A percentile compares a stretch with the other conserved stretches of the same genome.
Conservation (phyloP, 441 rosid species). For the Croton laevigatus region DNA sequence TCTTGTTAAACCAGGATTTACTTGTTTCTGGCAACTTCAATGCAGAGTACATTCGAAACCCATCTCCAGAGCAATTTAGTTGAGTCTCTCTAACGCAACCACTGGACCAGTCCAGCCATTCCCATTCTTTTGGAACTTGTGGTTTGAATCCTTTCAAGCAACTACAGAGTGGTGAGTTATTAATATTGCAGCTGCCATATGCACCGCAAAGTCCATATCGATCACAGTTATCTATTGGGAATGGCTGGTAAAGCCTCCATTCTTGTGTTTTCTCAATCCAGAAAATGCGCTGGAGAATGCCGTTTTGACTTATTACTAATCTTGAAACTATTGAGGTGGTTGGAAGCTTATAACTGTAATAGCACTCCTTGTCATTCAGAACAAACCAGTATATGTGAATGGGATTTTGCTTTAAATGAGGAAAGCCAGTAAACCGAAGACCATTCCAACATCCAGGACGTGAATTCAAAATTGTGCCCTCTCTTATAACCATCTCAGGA, state of each 20-base stretch:
- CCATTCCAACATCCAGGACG: neutral
- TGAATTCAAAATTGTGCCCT: neutral
- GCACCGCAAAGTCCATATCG: slow-evolving; percentile 24
- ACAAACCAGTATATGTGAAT: neutral
- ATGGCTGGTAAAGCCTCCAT: slow-evolving; percentile 31
- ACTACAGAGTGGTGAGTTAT: slow-evolving; percentile 52
- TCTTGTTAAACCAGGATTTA: slow-evolving; percentile 27
- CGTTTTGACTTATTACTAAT: slow-evolving; percentile 32
- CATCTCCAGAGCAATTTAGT: slow-evolving; percentile 40
- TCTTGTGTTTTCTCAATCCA: slow-evolving; percentile 40
- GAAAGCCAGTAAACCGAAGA: neutral
- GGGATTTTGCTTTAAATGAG: neutral
- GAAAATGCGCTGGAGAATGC: slow-evolving; percentile 41
- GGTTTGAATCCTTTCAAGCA: slow-evolving; percentile 58
- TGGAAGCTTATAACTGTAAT: slow-evolving; percentile 29
- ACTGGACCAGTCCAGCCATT: slow-evolving; percentile 37
- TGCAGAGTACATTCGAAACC: slow-evolving; percentile 36
- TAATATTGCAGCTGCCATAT: slow-evolving; percentile 45
- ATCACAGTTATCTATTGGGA: slow-evolving; percentile 14
- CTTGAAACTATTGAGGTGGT: neutral
- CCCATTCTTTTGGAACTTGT: slow-evolving; percentile 43
- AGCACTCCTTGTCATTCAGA: slow-evolving; percentile 29
- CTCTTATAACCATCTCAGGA: neutral
- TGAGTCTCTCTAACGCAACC: slow-evolving; percentile 55
- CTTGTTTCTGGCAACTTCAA: slow-evolving; percentile 61